Percentiles rank a stretch among this genome's conserved stretches.
Evolutionary conservation across 805 yeast genomes (phyloP).

Genomic region (Candida oleophila): DNA sequence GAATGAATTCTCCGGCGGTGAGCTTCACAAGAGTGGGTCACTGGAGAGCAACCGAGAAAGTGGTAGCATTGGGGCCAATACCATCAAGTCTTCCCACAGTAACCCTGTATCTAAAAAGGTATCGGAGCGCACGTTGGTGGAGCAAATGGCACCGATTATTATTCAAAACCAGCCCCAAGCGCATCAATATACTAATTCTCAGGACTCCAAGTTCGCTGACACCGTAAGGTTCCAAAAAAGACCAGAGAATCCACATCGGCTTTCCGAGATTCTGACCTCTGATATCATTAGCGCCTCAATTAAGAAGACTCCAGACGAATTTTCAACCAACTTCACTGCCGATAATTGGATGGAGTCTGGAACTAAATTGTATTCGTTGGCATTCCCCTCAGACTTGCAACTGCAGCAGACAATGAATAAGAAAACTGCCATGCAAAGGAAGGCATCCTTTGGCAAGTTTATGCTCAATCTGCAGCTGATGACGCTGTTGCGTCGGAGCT

Average conservation of each 20-base stretch:
- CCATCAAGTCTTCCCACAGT: neutral
- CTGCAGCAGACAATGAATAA: neutral
- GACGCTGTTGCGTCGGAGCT: neutral
- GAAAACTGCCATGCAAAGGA: constrained; percentile 1
- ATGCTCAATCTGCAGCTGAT: neutral
- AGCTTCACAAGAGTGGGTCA: neutral
- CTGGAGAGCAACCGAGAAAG: neutral
- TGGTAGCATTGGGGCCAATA: neutral
- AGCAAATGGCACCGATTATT: neutral
- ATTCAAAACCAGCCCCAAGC: neutral
- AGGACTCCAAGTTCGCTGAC: neutral
- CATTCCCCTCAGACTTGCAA: neutral
- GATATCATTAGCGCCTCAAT: constrained; percentile 10
- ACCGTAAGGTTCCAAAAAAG: constrained; percentile 1
- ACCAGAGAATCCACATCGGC: constrained; percentile 4
- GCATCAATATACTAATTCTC: neutral
- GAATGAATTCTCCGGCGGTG: neutral
- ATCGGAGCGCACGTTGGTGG: constrained; percentile 15
- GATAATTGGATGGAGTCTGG: constrained; percentile 23
- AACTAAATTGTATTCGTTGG: constrained; percentile 9
- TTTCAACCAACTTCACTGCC: constrained; percentile 8
- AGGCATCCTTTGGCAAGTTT: constrained; percentile 3
- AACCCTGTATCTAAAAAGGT: constrained; percentile 11
- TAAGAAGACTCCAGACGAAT: constrained; percentile 6
- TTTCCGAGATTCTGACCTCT: constrained; percentile 8